Conservation (phyloP, 108 stramenopile species). For the Ochromonas danica region DNA sequence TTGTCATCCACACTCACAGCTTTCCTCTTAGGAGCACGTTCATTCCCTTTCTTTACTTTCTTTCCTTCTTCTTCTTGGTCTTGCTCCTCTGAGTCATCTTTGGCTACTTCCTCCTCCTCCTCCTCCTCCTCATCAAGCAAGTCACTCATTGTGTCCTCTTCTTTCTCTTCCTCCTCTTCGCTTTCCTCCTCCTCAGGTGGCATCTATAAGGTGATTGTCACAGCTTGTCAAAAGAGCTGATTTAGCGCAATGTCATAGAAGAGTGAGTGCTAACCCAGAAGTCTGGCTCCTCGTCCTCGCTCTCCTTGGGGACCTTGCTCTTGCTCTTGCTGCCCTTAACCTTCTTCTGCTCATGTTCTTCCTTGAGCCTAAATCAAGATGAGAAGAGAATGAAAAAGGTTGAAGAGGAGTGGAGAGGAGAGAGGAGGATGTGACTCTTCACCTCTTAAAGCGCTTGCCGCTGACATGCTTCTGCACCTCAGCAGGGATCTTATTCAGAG, state of each 20-base stretch:
- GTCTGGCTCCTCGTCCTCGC: background rate
- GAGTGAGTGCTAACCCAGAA: background rate
- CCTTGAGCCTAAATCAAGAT: no score
- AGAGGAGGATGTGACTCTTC: no score
- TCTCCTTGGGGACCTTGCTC: background rate
- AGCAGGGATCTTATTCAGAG: conserved; percentile 35
- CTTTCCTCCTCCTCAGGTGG: background rate
- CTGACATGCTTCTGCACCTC: conserved; percentile 37
- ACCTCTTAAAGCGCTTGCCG: conserved; percentile 32
- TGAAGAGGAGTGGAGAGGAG: no score
- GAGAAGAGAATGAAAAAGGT: no score
- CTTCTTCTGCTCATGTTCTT: background rate
- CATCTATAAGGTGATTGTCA: background rate
- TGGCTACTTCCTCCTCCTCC: background rate
- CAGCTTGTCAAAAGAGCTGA: background rate
- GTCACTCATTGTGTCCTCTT: background rate
- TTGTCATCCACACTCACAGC: no score
- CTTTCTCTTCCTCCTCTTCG: background rate
- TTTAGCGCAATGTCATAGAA: background rate
- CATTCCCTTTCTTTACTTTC: no score
- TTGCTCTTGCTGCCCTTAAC: background rate
- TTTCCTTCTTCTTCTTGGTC: background rate
- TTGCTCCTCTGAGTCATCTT: background rate
- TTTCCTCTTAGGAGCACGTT: no score
- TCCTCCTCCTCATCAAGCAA: background rate